phyloP scores from a whole-genome alignment of 2,329 filamentous ascomycete species.

The Alternaria gansuensis region DNA sequence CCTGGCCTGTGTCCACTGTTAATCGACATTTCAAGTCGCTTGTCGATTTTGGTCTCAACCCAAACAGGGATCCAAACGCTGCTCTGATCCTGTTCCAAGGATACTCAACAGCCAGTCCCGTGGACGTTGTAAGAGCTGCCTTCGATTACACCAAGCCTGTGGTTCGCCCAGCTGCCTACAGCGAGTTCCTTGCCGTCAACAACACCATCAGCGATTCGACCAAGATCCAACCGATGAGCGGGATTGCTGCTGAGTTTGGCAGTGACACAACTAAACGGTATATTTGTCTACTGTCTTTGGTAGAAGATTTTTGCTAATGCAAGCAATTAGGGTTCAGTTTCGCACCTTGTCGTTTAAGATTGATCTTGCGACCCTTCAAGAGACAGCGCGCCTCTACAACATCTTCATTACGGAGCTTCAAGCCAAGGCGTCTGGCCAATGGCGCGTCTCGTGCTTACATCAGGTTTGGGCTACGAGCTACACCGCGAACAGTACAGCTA shows the following conservation, averaged over 20 bases:
- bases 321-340: conserved; percentile 2
- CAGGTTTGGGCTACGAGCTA: conserved; percentile 29
- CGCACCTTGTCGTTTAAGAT: conserved; percentile 4
- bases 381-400: conserved; percentile 1
- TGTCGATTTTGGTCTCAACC: conserved; percentile 19
- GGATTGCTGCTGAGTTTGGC: neutral
- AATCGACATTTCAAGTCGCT: conserved; percentile 29
- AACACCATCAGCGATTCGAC: conserved; percentile 8
- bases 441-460: conserved; percentile 31
- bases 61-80: conserved; percentile 19
- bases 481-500: conserved; percentile 23
- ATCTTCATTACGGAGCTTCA: conserved; percentile 1
- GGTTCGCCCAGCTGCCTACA: conserved; percentile 1
- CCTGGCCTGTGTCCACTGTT: conserved; percentile 15
- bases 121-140: conserved; percentile 1
- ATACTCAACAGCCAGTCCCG: conserved; percentile 2
- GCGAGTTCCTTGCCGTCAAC: conserved; percentile 4
- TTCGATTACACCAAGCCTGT: conserved; percentile 6
- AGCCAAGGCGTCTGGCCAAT: conserved; percentile 4
- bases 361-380: conserved; percentile 1
- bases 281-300: neutral
- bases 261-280: conserved; percentile 4
- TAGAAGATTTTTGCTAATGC: neutral
- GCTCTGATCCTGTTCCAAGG: conserved; percentile 24
- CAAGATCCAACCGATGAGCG: conserved; percentile 1